phyloP scores from a whole-genome alignment of 768 basidiomycete species.

The Strobilomyces confusus region DNA sequence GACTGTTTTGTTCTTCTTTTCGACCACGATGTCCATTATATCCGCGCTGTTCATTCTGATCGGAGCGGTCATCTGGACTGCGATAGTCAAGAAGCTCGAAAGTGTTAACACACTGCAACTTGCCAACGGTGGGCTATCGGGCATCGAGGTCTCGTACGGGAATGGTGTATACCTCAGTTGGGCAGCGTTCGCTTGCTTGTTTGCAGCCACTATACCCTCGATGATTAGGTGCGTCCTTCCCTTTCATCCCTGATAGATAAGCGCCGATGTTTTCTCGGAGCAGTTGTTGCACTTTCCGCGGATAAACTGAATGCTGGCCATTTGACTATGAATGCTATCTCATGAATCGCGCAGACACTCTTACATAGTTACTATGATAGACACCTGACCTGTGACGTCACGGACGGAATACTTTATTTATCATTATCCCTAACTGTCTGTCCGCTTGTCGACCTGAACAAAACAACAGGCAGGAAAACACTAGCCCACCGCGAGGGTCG shows the following conservation, averaged over 20 bases:
- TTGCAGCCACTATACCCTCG: slow-evolving; percentile 67
- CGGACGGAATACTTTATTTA: slow-evolving; percentile 21
- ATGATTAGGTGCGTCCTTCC: slow-evolving; percentile 59
- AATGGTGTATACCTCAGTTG: slow-evolving; percentile 64
- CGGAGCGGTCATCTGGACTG: slow-evolving; percentile 75
- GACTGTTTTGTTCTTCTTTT: slow-evolving; percentile 62
- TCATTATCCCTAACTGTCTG: slow-evolving; percentile 15
- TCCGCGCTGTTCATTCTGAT: slow-evolving; percentile 63
- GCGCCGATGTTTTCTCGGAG: not conserved
- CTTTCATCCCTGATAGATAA: not conserved
- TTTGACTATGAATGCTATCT: slow-evolving; percentile 21
- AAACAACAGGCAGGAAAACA: not conserved
- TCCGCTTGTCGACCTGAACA: too few species aligned
- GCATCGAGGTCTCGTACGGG: slow-evolving; percentile 61
- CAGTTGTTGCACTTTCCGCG: slow-evolving; percentile 80
- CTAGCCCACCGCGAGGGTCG: slow-evolving; percentile 62
- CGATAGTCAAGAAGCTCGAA: slow-evolving; percentile 60
- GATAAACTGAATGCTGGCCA: slow-evolving; percentile 40
- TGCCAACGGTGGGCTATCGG: slow-evolving; percentile 42
- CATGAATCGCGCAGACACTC: slow-evolving; percentile 1
- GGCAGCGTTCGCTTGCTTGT: slow-evolving; percentile 68
- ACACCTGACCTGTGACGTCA: slow-evolving; percentile 7
- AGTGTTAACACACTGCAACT: slow-evolving; percentile 53
- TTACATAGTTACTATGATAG: not conserved
- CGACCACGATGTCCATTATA: slow-evolving; percentile 57